Conservation (phyloP, 345 rosid species). For the Aegle marmelos region DNA sequence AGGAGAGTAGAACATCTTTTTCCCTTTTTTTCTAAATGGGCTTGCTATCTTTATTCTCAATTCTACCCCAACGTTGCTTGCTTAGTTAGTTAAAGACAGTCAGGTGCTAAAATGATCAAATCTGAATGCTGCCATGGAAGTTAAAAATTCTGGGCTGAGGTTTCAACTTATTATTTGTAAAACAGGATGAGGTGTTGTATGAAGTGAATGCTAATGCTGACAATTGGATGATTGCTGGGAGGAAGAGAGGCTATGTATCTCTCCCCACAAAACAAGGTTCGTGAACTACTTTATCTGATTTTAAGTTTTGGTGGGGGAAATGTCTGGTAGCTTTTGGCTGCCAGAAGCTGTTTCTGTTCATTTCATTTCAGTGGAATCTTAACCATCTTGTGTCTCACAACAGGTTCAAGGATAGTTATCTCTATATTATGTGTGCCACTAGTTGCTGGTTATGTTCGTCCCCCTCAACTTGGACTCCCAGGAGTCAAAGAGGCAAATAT, state of each 20-base stretch:
- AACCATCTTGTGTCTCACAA: not conserved
- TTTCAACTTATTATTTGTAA: constrained; percentile 11
- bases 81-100: not conserved
- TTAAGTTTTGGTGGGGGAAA: not conserved
- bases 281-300: constrained; percentile 5
- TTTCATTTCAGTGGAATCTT: not conserved
- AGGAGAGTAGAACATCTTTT: not conserved
- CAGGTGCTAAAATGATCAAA: not conserved
- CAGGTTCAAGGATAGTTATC: constrained; percentile 78
- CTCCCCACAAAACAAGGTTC: constrained; percentile 73
- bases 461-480: constrained; percentile 75
- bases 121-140: not conserved
- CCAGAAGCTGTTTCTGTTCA: not conserved
- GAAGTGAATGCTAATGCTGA: constrained; percentile 75
- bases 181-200: constrained; percentile 76
- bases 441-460: constrained; percentile 84
- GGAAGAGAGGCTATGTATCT: constrained; percentile 83
- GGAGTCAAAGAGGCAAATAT: constrained; percentile 60
- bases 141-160: not conserved
- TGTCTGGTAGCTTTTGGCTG: not conserved
- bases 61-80: not conserved
- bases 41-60: not conserved
- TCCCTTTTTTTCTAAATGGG: not conserved
- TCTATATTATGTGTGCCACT: constrained; percentile 80
- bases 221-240: constrained; percentile 98